Percentiles rank a stretch among this genome's conserved stretches.
phyloP scores from a whole-genome alignment of 371 early-diverging fungal genomes.

The Enterospora canceri region DNA sequence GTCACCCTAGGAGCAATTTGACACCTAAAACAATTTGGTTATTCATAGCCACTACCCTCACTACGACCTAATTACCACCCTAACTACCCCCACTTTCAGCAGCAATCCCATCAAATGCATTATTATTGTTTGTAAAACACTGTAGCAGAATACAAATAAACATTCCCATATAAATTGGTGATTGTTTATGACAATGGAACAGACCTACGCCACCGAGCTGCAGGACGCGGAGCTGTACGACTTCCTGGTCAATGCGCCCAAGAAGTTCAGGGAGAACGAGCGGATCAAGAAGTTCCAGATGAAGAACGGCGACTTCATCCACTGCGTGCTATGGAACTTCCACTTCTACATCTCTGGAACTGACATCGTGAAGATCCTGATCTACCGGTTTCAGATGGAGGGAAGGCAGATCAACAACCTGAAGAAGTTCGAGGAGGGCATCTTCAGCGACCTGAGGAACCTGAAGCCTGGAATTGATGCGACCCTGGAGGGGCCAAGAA shows the following conservation, averaged over 20 bases:
- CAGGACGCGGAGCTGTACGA: conserved; percentile 56
- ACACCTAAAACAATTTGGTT: too few species aligned
- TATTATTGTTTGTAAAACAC: conserved; percentile 6
- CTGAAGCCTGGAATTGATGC: conserved; percentile 92
- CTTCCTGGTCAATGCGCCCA: conserved; percentile 56
- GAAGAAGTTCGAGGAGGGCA: conserved; percentile 97
- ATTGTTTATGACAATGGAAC: conserved; percentile 25
- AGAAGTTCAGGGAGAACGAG: conserved; percentile 56
- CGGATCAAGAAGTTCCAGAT: conserved; percentile 57
- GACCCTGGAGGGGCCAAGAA: conserved; percentile 80
- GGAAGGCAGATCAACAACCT: conserved; percentile 69
- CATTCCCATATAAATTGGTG: neutral
- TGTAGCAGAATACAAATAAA: neutral
- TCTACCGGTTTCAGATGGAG: conserved; percentile 78
- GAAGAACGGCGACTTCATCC: conserved; percentile 58
- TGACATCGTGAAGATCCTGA: conserved; percentile 84
- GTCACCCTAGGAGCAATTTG: too few species aligned
- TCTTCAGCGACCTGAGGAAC: conserved; percentile 85
- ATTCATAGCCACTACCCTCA: too few species aligned
- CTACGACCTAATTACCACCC: too few species aligned
- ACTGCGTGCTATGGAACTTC: conserved; percentile 58
- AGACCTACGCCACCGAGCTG: conserved; percentile 44
- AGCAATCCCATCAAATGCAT: too few species aligned
- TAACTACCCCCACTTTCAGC: too few species aligned
- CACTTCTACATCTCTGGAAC: conserved; percentile 67